Evolutionary conservation across 2,329 filamentous ascomycete genomes (phyloP), one percentile per base, ranked within the genome.

Genomic region (Thielaviopsis populi): DNA sequence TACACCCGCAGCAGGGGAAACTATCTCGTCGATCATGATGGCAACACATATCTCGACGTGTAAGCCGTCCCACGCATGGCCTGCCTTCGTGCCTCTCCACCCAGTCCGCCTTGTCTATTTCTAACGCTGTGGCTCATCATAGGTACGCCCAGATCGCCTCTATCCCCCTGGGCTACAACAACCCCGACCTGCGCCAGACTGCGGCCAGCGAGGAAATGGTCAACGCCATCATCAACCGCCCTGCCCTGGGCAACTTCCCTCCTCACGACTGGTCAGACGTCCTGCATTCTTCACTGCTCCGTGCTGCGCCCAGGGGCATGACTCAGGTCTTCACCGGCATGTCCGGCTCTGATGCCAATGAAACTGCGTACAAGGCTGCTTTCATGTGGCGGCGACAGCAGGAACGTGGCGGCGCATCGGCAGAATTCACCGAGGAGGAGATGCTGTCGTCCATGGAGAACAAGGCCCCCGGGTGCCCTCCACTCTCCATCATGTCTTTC

Each of bases 141-240:
- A 83, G 81, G 64, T 89, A 89, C 73, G 85, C 88, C 61, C 88
- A 91, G 74, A 91, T 92, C 71, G 88, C 88, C 65, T 91, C 87
- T 27, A 91, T 92, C 69, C 87, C 88, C 10, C 83, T 92, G 59
- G 88, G 88, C 67, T 91, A 92, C 80, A 91, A 86, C 79, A 91
- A 91, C 74, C 80, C 85, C 11, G 75, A 80, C 61, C 81, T 92
- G 67, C 77, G 83, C 68, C 75, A 80, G 68, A 84, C 84, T 43
- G 85, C 86, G 50, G 78, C 79, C 65, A 85, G 85, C 37, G 83
- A 83, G 46, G 84, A 90, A 72, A 90, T 91, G 86, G 79, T 80
- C 68, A 83, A 79, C 62, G 82, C 87, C 53, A 75, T 91, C 68
- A 86, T 91, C 77, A 91, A 92, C 77, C 81, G 88, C 63, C 88